Conservation (phyloP, 2,329 filamentous ascomycete species). For the Seiridium cupressi region DNA sequence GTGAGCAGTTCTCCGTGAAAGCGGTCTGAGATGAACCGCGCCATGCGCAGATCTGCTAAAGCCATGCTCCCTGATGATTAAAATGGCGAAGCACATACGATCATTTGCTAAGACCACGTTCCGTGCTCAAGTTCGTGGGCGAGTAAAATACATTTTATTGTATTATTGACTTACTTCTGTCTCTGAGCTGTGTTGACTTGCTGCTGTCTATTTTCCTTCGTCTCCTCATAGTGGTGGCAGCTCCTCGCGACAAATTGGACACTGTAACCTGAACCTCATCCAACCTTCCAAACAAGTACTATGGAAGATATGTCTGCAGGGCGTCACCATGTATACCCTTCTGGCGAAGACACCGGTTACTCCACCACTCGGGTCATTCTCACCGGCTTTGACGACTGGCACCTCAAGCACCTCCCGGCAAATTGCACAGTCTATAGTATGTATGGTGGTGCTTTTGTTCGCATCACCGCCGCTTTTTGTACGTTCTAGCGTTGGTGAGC, state of each 20-base stretch:
- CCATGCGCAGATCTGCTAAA: too few species aligned
- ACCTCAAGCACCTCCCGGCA: conserved; percentile 92
- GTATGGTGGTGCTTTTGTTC: conserved; percentile 32
- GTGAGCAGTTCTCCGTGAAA: too few species aligned
- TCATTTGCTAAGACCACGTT: too few species aligned
- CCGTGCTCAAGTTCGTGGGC: too few species aligned
- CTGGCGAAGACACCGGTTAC: conserved; percentile 72
- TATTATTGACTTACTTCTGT: too few species aligned
- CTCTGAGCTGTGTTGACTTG: too few species aligned
- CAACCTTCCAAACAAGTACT: conserved; percentile 88
- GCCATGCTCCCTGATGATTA: too few species aligned
- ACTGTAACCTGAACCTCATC: conserved; percentile 92
- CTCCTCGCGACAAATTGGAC: conserved; percentile 90
- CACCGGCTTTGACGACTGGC: conserved; percentile 67
- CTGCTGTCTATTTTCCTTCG: too few species aligned
- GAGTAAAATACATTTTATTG: too few species aligned
- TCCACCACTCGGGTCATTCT: conserved; percentile 46
- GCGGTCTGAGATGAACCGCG: too few species aligned
- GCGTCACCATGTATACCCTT: conserved; percentile 93
- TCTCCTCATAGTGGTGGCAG: conserved; percentile 70
- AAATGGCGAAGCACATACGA: too few species aligned
- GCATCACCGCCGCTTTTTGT: conserved; percentile 24
- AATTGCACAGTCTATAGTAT: conserved; percentile 86
- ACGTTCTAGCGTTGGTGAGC: conserved; percentile 29
- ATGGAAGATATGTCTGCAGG: conserved; percentile 95